phyloP scores from a whole-genome alignment of 2,329 filamentous ascomycete genomes.

The Sarocladiaceae sp. region DNA sequence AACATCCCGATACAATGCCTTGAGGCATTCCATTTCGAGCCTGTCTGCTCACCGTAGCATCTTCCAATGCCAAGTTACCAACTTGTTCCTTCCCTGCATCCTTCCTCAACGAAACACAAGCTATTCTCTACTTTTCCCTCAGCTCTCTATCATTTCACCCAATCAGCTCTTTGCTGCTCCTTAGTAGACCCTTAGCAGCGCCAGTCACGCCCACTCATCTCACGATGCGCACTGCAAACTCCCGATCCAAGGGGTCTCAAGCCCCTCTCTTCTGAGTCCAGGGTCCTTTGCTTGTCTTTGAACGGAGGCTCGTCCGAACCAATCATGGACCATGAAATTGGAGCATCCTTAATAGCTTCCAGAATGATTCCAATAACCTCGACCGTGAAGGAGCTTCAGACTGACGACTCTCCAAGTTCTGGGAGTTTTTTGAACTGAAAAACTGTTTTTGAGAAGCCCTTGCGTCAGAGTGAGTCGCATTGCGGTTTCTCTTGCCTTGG shows the following conservation, averaged over 20 bases:
- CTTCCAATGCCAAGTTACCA: too few relatives aligned
- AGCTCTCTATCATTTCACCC: not conserved
- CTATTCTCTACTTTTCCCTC: too few relatives aligned
- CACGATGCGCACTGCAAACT: conserved; percentile 5
- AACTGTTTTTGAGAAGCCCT: too few relatives aligned
- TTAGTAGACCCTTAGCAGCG: not conserved
- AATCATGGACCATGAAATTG: not conserved
- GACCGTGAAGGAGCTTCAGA: too few relatives aligned
- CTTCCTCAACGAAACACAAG: too few relatives aligned
- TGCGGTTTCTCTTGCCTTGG: not conserved
- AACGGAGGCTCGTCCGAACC: not conserved
- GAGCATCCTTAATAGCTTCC: not conserved
- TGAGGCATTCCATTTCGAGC: too few relatives aligned
- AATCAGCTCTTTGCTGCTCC: not conserved
- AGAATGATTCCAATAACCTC: not conserved
- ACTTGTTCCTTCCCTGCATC: too few relatives aligned
- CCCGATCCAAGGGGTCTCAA: not conserved
- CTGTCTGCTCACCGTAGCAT: too few relatives aligned
- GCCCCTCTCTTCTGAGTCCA: not conserved
- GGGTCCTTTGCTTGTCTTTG: not conserved
- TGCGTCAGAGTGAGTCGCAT: not conserved
- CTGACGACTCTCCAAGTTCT: not conserved
- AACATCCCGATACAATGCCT: too few relatives aligned
- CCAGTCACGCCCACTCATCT: not conserved
- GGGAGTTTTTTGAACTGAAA: not conserved